Evolutionary conservation across 2,329 filamentous ascomycete species (phyloP).

Genomic region (Xylariaceae sp.): DNA sequence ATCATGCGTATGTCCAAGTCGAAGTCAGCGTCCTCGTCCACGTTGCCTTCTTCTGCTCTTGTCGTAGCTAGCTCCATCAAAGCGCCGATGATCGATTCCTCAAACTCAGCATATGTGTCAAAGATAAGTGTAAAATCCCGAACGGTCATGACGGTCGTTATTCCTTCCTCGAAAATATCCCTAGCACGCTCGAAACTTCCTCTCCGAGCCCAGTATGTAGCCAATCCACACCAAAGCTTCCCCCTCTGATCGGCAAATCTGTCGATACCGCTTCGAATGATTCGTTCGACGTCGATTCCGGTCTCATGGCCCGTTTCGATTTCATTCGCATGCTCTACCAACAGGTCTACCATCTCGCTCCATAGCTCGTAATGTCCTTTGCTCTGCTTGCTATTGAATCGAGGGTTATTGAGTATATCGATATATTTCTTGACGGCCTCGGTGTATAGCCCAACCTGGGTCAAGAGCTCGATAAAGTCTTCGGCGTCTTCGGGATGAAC

Average conservation of each 20-base stretch:
- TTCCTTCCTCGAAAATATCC: slow-evolving; percentile 92
- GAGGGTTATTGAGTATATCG: slow-evolving; percentile 82
- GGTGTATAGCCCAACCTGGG: slow-evolving; percentile 77
- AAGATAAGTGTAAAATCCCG: slow-evolving; percentile 96
- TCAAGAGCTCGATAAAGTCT: slow-evolving; percentile 87
- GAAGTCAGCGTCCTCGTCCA: slow-evolving; percentile 82
- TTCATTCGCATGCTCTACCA: slow-evolving; percentile 85
- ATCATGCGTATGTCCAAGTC: slow-evolving; percentile 97
- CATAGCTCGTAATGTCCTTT: slow-evolving; percentile 96
- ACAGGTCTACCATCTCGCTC: slow-evolving; percentile 93
- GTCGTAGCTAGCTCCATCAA: slow-evolving; percentile 83
- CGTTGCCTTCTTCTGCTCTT: slow-evolving; percentile 71
- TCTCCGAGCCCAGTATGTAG: slow-evolving; percentile 93
- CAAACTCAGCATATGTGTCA: slow-evolving; percentile 93
- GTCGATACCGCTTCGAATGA: slow-evolving; percentile 86
- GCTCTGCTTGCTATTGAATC: slow-evolving; percentile 86
- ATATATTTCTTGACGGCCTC: slow-evolving; percentile 92
- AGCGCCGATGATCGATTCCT: slow-evolving; percentile 88
- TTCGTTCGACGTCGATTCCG: slow-evolving; percentile 85
- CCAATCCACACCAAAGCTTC: slow-evolving; percentile 90
- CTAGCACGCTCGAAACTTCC: slow-evolving; percentile 90
- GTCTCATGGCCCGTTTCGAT: slow-evolving; percentile 76
- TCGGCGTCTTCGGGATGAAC: slow-evolving; percentile 93
- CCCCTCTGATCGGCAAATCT: slow-evolving; percentile 91
- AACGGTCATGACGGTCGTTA: slow-evolving; percentile 98